A percentile compares a stretch with the other conserved stretches of the same genome.
Conservation (phyloP, 176 grass and related monocot species). For the barley (Hordeum vulgare) region MorexV3_pseudomolecules_assembly NC_058520.1:66632930-66633429, state of each 20-base stretch:
- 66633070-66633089: not conserved
- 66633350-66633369: no score
- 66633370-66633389: slow-evolving; percentile 43
- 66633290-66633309: no score
- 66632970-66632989: not conserved
- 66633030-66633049: not conserved
- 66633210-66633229: not conserved
- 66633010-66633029: not conserved
- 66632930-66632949: not conserved
- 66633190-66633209: no score
- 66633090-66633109: not conserved
- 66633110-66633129: not conserved
- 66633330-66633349: no score
- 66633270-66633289: not conserved
- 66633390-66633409: slow-evolving; percentile 86
- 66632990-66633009: not conserved
- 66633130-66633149: not conserved
- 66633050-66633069: not conserved
- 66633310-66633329: no score
- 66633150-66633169: not conserved
- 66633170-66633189: no score
- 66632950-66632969: not conserved
- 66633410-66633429: slow-evolving; percentile 87
- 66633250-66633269: not conserved
- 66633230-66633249: not conserved